A percentile compares a stretch with the other conserved stretches of the same genome.
These are phyloP conservation scores for Leccinum rimulosum DNA, from an alignment of 768 basidiomycete species.

Conservation along the genomic window DNA sequence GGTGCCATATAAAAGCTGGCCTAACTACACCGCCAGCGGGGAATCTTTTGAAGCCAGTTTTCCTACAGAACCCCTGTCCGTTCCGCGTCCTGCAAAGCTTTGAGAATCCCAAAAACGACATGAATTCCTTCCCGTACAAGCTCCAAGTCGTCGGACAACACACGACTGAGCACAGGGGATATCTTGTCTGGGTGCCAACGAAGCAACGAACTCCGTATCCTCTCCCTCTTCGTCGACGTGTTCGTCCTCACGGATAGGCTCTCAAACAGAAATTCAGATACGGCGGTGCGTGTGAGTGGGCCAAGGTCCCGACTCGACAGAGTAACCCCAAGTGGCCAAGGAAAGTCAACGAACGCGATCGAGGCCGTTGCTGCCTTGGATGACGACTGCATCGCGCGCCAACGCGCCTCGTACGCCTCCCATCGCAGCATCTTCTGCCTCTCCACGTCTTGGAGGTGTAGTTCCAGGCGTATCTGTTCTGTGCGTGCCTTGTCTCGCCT, in stretches of 20 bases:
- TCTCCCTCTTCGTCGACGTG: conserved; percentile 45
- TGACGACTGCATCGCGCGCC: conserved; percentile 39
- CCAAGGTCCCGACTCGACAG: conserved; percentile 19
- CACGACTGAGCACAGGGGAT: conserved; percentile 40
- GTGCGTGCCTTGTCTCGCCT: conserved; percentile 51
- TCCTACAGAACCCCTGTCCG: conserved; percentile 16
- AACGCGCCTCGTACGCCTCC: conserved; percentile 52
- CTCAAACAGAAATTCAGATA: conserved; percentile 53
- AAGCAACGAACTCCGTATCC: conserved; percentile 57
- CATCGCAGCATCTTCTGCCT: conserved; percentile 39
- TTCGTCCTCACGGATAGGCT: conserved; percentile 41
- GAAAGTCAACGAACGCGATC: conserved; percentile 51
- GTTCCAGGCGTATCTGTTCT: conserved; percentile 44
- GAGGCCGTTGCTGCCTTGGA: conserved; percentile 17
- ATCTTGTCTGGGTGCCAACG: conserved; percentile 72
- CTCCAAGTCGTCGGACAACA: conserved; percentile 43
- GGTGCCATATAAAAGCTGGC: neutral
- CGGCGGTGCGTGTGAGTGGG: conserved; percentile 37
- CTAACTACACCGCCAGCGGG: conserved; percentile 9
- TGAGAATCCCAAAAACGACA: conserved; percentile 38
- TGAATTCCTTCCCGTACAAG: conserved; percentile 47
- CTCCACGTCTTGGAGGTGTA: conserved; percentile 45
- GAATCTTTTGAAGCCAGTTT: neutral
- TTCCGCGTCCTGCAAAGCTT: conserved; percentile 33
- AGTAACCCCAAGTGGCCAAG: conserved; percentile 52